phyloP scores from a whole-genome alignment of 2,329 filamentous ascomycete species.

The Beauveria sp. region DNA sequence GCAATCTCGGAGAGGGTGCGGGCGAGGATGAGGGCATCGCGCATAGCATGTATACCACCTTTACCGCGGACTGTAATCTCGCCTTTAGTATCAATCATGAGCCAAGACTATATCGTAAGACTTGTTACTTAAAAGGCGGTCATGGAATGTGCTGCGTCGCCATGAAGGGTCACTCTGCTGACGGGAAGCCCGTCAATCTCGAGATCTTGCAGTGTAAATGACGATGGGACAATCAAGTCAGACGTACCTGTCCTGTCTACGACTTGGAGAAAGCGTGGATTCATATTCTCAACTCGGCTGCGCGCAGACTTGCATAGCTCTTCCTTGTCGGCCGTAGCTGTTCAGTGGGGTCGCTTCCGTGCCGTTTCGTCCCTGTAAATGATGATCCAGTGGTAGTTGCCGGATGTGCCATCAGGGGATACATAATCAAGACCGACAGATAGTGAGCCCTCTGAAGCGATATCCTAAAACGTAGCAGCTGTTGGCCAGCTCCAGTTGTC shows the following conservation, averaged over 20 bases:
- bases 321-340: slow-evolving; percentile 12
- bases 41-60: slow-evolving; percentile 38
- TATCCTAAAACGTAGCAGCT: slow-evolving; percentile 21
- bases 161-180: slow-evolving; percentile 31
- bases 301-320: slow-evolving; percentile 11
- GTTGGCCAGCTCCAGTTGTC: slow-evolving; percentile 25
- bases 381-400: slow-evolving; percentile 24
- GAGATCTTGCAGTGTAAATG: slow-evolving; percentile 23
- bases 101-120: neutral
- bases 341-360: slow-evolving; percentile 26
- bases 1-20: slow-evolving; percentile 13
- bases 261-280: slow-evolving; percentile 13
- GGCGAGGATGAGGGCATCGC: slow-evolving; percentile 15
- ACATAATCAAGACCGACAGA: slow-evolving; percentile 22
- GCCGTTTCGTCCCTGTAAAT: slow-evolving; percentile 16
- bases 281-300: slow-evolving; percentile 7
- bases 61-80: slow-evolving; percentile 30
- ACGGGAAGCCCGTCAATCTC: slow-evolving; percentile 26
- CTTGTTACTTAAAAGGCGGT: slow-evolving; percentile 23
- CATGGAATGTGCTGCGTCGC: slow-evolving; percentile 33
- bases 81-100: neutral
- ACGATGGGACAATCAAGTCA: slow-evolving; percentile 18
- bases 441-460: neutral
- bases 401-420: slow-evolving; percentile 14
- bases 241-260: slow-evolving; percentile 20